Percentiles rank a stretch among this genome's conserved stretches.
These are phyloP conservation scores for Auricularia heimuer DNA, from an alignment of 768 basidiomycete genomes.

Conservation along the genomic window DNA sequence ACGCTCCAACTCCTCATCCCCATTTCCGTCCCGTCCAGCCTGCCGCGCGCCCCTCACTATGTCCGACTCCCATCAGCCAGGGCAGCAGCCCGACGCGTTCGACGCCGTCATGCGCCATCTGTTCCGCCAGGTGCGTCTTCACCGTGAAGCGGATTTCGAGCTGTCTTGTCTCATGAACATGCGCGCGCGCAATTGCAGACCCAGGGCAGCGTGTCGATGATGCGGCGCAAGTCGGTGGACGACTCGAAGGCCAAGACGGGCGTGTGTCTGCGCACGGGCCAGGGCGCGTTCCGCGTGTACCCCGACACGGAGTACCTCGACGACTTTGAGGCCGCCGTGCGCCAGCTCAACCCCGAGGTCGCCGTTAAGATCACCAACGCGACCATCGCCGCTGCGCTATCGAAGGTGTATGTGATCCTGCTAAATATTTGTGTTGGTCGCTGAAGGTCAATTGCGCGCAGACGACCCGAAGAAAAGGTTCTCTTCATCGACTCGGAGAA, in stretches of 20 bases:
- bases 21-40: neutral
- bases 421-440: neutral
- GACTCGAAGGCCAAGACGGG: neutral
- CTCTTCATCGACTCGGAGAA: conserved; percentile 3
- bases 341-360: conserved; percentile 6
- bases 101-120: neutral
- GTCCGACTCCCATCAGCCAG: neutral
- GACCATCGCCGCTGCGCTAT: conserved; percentile 2
- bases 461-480: neutral
- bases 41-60: neutral
- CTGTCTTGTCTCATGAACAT: neutral
- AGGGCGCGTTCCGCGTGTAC: conserved; percentile 3
- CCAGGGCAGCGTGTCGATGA: neutral
- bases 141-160: neutral
- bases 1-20: neutral
- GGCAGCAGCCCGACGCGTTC: neutral
- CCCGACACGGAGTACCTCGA: conserved; percentile 6
- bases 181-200: neutral
- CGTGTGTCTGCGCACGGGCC: conserved; percentile 4
- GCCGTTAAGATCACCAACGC: conserved; percentile 5
- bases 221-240: neutral
- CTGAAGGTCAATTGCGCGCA: neutral
- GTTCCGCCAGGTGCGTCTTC: neutral
- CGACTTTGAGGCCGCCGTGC: conserved; percentile 1
- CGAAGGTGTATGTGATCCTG: neutral